phyloP scores from a whole-genome alignment of 805 yeast genomes.

The Cyberlindnera veronae region DNA sequence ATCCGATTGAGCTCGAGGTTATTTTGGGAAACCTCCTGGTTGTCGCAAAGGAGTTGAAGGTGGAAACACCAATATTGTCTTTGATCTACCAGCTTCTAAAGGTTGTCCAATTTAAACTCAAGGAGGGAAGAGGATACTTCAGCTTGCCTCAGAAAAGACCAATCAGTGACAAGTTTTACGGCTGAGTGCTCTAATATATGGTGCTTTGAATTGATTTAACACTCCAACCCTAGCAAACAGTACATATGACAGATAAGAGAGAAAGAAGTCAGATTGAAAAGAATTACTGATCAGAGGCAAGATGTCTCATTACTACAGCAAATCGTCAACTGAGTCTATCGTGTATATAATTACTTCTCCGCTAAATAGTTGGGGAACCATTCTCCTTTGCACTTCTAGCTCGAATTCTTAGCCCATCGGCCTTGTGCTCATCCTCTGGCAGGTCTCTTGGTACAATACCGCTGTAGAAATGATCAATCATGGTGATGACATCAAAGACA shows the following conservation, averaged over 20 bases:
- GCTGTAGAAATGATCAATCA: constrained; percentile 32
- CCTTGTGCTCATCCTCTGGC: constrained; percentile 21
- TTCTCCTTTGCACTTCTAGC: constrained; percentile 28
- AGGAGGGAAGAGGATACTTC: constrained; percentile 50
- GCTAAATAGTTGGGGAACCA: constrained; percentile 4
- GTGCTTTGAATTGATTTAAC: background rate
- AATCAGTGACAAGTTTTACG: constrained; percentile 5
- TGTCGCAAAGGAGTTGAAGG: constrained; percentile 46
- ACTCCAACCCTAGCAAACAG: background rate
- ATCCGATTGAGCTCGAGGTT: constrained; percentile 68
- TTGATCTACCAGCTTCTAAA: constrained; percentile 57
- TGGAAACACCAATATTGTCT: constrained; percentile 55
- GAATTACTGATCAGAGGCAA: too few species aligned
- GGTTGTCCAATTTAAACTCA: constrained; percentile 57
- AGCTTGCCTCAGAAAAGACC: constrained; percentile 43
- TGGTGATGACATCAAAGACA: constrained; percentile 32
- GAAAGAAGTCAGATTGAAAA: too few species aligned
- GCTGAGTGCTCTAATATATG: background rate
- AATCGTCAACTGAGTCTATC: background rate
- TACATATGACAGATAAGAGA: background rate
- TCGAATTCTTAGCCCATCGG: constrained; percentile 25
- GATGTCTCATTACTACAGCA: too few species aligned
- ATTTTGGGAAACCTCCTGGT: constrained; percentile 63
- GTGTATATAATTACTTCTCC: background rate
- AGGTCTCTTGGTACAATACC: constrained; percentile 25